Base-by-base conservation (phyloP, 345 rosid species). In the Arabidopsis suecica region DNA sequence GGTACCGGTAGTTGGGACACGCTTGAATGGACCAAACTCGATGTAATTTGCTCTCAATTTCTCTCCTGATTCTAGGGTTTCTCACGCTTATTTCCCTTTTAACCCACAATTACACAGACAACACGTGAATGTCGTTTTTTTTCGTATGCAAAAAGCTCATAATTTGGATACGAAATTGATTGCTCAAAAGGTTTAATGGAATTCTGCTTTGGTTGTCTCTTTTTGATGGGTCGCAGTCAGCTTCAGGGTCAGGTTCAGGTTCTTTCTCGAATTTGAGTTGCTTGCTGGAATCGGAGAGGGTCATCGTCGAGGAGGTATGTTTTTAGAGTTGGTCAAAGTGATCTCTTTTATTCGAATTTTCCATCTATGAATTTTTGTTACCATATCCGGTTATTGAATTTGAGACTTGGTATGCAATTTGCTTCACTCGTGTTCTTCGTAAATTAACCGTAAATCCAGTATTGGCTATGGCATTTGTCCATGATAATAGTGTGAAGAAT, bases 11-110 rank as follows among this genome's bases (percentile, higher is more conserved):
- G 93, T 77, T 94, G 96, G 98, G 89, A 91, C 68, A 82, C 87
- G 56, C 84, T 91, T 68, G 98, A 88, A 72, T 94, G 97, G 97
- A 87, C 86, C 79, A 82, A 91, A 83, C 68, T 82, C 59, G 97
- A 91, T 78, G 97, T 89, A 51, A 54, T 34, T 54, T 54, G 14
- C 67, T 51, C 60, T 50, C 16, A 25, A 28, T 77, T 11, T 73
- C 70, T 63, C 66, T 76, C 23, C 86, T 83, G 6, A 33, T 65
- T 76, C 74, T 51, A 78, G 70, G 82, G 75, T 74, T 60, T 42
- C 63, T 23, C 73, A 30, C 20, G 50, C 1, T 59, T 32, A 65
- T 10, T 13, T 9, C 13, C 56, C 20, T 34, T 56, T 56, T 2
- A 0, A 3, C 36, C 28, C 3, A 75, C 38, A 60, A 68, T 74